phyloP scores from a whole-genome alignment of 176 grass and related monocot genomes.

The Musa beccarii region DNA sequence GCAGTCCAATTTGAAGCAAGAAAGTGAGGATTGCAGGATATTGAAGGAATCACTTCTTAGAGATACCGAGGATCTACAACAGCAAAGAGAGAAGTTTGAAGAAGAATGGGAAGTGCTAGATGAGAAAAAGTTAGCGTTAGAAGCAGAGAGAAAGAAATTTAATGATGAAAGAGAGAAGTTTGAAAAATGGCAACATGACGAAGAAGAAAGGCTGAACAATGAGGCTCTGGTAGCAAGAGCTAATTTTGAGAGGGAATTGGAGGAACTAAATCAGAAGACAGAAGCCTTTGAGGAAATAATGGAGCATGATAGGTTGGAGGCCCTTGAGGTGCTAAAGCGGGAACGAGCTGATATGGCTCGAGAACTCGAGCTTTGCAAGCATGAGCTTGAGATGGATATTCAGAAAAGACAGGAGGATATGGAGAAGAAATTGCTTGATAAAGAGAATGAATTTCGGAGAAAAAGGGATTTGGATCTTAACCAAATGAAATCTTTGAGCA shows the following conservation, averaged over 20 bases:
- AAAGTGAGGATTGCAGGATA: slow-evolving; percentile 82
- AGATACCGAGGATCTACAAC: slow-evolving; percentile 71
- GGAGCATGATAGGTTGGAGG: slow-evolving; percentile 41
- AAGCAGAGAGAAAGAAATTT: slow-evolving; percentile 47
- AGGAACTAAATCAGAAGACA: slow-evolving; percentile 48
- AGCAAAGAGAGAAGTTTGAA: slow-evolving; percentile 77
- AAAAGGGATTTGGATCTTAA: slow-evolving; percentile 56
- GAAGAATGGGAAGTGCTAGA: slow-evolving; percentile 88
- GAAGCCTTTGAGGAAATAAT: slow-evolving; percentile 47
- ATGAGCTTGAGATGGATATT: slow-evolving; percentile 80
- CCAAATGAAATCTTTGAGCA: slow-evolving; percentile 50
- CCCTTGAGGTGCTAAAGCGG: slow-evolving; percentile 52
- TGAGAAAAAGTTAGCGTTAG: slow-evolving; percentile 57
- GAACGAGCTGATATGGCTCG: slow-evolving; percentile 52
- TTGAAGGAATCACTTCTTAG: slow-evolving; percentile 55
- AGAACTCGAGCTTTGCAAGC: slow-evolving; percentile 43
- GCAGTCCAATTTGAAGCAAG: slow-evolving; percentile 64
- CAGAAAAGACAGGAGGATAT: slow-evolving; percentile 46
- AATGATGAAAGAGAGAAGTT: slow-evolving; percentile 56
- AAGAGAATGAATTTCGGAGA: slow-evolving; percentile 49
- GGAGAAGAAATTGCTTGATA: slow-evolving; percentile 59
- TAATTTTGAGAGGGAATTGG: slow-evolving; percentile 39
- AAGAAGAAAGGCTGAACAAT: slow-evolving; percentile 62
- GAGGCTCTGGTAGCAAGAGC: slow-evolving; percentile 39
- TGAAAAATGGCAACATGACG: slow-evolving; percentile 54